Evolutionary conservation across 108 stramenopile species (phyloP), one percentile per base, ranked within the genome.

Genomic region (Nitzschia sp.): DNA sequence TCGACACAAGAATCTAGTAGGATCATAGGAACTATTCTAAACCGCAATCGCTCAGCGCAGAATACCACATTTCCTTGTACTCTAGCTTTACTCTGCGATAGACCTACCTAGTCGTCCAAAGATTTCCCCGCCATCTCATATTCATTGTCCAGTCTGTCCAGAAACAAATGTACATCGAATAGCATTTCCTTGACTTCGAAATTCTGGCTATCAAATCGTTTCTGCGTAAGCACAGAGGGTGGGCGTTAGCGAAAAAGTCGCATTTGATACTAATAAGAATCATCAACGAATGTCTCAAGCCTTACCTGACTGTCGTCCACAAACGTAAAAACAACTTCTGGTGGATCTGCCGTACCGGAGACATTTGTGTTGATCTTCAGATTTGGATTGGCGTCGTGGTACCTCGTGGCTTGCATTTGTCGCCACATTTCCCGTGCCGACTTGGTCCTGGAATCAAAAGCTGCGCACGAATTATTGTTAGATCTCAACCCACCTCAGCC

Each of bases 401-500:
- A 88, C 46, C 90, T 57, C 19, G 71, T 59, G 17, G 85, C 79
- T 31, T 82, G 77, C 56, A 92, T 70, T 71, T 92, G 90, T 15
- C 90, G 81, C 58, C 86, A 79, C 23, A 92, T 54, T 74, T 92
- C 90, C 42, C 86, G 66, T n/a, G 87, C 85, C 6, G 90, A 89
- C 46, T 66, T 77, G 3, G 90, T 87, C 33, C 90, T 71, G 30
- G 45, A 66, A 66, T 92, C 90, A 72, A 92, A 88, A 23, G 90
- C 89, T 90, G 59, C 33, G n/a, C n/a, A n/a, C n/a, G n/a, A n/a
- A n/a, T n/a, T n/a, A n/a, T n/a, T 18, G 1, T 9, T 3, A 25
- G 59, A 23, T 28, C 3, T 33, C 53, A 54, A 54, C 15, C 18
- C 26, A 54, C 24, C 27, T 25, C 30, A 11, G 46, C 17, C 23